Evolutionary conservation across 768 basidiomycete genomes (phyloP), one percentile per base, ranked within the genome.

Genomic region (Phlebiopsis flavidoalba): DNA sequence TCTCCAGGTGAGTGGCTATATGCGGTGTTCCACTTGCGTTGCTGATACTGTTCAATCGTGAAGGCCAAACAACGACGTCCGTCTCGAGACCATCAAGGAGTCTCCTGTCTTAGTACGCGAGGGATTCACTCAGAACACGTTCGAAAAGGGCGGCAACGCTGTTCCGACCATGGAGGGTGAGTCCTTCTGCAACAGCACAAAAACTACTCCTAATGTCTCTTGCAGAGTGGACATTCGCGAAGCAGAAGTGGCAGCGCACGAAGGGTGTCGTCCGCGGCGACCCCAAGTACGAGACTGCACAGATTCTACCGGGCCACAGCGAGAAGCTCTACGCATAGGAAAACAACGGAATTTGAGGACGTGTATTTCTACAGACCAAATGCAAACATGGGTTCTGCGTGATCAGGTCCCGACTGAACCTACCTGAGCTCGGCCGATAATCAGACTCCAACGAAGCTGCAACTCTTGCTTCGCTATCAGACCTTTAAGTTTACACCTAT

Each of bases 181-280:
- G 11, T 35, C 17, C 49, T 26, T 49, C 21, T 40, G 8, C 24
- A 14, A 21, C 45, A 24, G 4, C 22, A 26, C 21, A 10, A 15
- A 24, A 31, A 22, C 1, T 17, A 7, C 50, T 19, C 14, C 48
- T 26, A 3, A 49, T n/a, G n/a, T 4, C 3, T 5, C n/a, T 4
- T 7, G 31, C 36, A 76, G 80, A 79, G 63, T 82, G 78, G 74
- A 78, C 77, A 17, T 76, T 76, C 62, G 75, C 77, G 24, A 82
- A 81, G 69, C 80, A 82, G 67, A 79, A 75, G 62, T 82, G 81
- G 81, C 81, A 82, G 69, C 75, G 79, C 63, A 75, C 72, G 19
- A 65, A 67, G 66, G 65, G 65, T 58, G 60, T 53, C 35, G 63
- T 65, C 24, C 64, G 72, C 59, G 65, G 70, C 24, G 69, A 73